These are phyloP conservation scores for Pestalotiopsis sp. DNA, from an alignment of 2,329 filamentous ascomycete genomes.

Conservation along the genomic window DNA sequence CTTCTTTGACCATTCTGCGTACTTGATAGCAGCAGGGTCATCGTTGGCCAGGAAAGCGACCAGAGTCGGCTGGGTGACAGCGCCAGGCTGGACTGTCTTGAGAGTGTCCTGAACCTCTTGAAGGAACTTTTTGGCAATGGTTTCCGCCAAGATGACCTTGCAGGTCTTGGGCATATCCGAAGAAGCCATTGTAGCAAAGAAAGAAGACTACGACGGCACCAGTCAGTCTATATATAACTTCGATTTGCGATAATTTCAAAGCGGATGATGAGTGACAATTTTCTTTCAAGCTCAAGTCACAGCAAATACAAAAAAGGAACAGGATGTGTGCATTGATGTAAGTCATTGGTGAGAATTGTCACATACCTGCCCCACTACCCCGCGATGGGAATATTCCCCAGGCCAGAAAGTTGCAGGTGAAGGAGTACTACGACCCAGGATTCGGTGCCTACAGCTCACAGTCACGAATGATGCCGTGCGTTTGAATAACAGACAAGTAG, in stretches of 20 bases:
- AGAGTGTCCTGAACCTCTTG: constrained; percentile 78
- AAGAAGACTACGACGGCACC: neutral
- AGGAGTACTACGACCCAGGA: neutral
- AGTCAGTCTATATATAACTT: neutral
- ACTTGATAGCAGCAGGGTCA: constrained; percentile 88
- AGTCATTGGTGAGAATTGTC: neutral
- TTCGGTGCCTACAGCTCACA: neutral
- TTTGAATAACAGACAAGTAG: neutral
- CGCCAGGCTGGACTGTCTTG: constrained; percentile 65
- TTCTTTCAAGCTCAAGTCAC: neutral
- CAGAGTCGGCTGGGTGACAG: constrained; percentile 67
- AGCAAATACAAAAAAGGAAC: neutral
- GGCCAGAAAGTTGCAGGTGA: neutral
- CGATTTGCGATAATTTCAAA: neutral
- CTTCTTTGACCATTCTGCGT: constrained; percentile 97
- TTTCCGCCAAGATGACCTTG: constrained; percentile 89
- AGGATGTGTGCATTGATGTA: neutral
- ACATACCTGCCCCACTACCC: constrained; percentile 19
- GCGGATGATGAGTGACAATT: neutral
- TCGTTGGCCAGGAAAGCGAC: constrained; percentile 91
- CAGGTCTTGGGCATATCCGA: constrained; percentile 66
- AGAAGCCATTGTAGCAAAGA: constrained; percentile 35
- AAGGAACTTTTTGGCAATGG: constrained; percentile 81
- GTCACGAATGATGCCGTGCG: neutral
- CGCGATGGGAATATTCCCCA: neutral